Percentiles rank a stretch among this genome's conserved stretches.
These are phyloP conservation scores for Globisporangium uncinulatum DNA, from an alignment of 352 stramenopile species.

Conservation along the genomic window DNA sequence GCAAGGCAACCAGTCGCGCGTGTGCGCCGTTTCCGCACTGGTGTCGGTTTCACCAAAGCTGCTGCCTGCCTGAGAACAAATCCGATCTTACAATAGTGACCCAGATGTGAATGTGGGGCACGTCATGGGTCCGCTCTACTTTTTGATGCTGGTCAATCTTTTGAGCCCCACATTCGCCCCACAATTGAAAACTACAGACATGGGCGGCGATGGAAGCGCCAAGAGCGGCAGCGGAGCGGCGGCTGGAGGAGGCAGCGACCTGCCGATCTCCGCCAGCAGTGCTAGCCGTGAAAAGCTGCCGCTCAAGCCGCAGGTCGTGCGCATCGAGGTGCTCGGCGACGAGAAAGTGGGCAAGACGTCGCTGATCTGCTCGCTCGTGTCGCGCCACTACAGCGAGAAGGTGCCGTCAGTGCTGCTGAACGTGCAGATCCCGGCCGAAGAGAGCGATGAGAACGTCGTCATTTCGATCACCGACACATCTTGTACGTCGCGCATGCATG, in stretches of 20 bases:
- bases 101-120: conserved; percentile 2
- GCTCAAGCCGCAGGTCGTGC: conserved; percentile 77
- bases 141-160: neutral
- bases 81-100: neutral
- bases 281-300: conserved; percentile 35
- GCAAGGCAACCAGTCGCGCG: neutral
- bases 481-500: conserved; percentile 28
- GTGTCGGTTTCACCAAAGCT: neutral
- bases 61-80: neutral
- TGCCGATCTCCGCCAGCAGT: neutral
- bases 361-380: conserved; percentile 88
- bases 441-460: conserved; percentile 87
- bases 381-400: conserved; percentile 84
- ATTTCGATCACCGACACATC: conserved; percentile 89
- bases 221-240: conserved; percentile 16
- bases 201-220: conserved; percentile 13
- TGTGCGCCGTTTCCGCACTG: neutral
- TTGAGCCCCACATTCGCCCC: too few relatives aligned
- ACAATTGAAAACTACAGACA: neutral
- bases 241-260: neutral
- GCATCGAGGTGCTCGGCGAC: conserved; percentile 86
- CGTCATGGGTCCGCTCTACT: neutral
- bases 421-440: conserved; percentile 84
- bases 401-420: conserved; percentile 84
- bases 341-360: conserved; percentile 90